Percentiles rank a stretch among this genome's conserved stretches.
phyloP scores from a whole-genome alignment of 176 grass and related monocot genomes.

The sorghum (Sorghum bicolor) region Sorghum_bicolor_NCBIv3 NC_012873.2:63703501-63704000 shows the following conservation, averaged over 20 bases:
- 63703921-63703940: not conserved
- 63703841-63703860: not conserved
- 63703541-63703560: not conserved
- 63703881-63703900: not conserved
- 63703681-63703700: not conserved
- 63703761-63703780: too few relatives aligned
- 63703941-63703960: not conserved
- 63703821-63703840: slow-evolving; percentile 5
- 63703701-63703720: not conserved
- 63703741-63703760: not conserved
- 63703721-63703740: not conserved
- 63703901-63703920: not conserved
- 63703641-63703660: not conserved
- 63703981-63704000: not conserved
- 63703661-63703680: not conserved
- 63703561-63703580: not conserved
- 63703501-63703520: not conserved
- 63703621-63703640: slow-evolving; percentile 12
- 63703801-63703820: too few relatives aligned
- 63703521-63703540: not conserved
- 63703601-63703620: slow-evolving; percentile 28
- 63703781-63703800: not conserved
- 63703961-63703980: slow-evolving; percentile 25
- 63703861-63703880: not conserved
- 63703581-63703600: not conserved